These are phyloP conservation scores for Sicyos baderoa DNA, from an alignment of 306 rosid species.

Conservation along the genomic window DNA sequence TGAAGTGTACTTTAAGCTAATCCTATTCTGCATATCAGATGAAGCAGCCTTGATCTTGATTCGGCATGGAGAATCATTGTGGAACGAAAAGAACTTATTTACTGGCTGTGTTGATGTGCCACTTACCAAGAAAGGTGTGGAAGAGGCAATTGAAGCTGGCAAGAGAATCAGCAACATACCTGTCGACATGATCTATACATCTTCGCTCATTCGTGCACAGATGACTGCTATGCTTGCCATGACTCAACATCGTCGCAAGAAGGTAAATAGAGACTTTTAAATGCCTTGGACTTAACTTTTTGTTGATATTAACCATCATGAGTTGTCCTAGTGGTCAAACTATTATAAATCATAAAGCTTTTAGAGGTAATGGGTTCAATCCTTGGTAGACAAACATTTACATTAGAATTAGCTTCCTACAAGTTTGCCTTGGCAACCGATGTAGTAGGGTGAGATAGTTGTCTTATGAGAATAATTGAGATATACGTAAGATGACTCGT, in stretches of 20 bases:
- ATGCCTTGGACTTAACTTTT: not conserved
- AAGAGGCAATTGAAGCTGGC: slow-evolving; percentile 98
- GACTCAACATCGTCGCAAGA: slow-evolving; percentile 90
- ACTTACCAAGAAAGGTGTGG: slow-evolving; percentile 82
- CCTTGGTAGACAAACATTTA: no score
- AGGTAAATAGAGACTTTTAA: slow-evolving; percentile 40
- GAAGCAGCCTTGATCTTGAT: slow-evolving; percentile 91
- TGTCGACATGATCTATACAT: slow-evolving; percentile 81
- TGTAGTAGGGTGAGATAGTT: no score
- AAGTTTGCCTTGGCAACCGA: no score
- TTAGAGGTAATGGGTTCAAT: no score
- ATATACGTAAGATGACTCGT: no score
- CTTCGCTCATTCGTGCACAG: slow-evolving; percentile 94
- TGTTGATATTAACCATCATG: not conserved
- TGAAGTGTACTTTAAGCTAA: slow-evolving; percentile 17
- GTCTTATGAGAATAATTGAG: no score
- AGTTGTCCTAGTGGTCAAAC: no score
- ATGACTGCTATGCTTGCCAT: slow-evolving; percentile 99
- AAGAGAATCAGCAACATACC: slow-evolving; percentile 96
- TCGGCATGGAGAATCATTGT: slow-evolving; percentile 87
- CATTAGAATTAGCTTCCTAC: no score
- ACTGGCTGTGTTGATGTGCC: slow-evolving; percentile 99
- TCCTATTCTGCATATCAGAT: slow-evolving; percentile 37
- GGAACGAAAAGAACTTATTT: slow-evolving; percentile 96
- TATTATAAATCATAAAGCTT: no score